Conservation (phyloP, 2,329 filamentous ascomycete genomes). For the Beauveria sp. region DNA sequence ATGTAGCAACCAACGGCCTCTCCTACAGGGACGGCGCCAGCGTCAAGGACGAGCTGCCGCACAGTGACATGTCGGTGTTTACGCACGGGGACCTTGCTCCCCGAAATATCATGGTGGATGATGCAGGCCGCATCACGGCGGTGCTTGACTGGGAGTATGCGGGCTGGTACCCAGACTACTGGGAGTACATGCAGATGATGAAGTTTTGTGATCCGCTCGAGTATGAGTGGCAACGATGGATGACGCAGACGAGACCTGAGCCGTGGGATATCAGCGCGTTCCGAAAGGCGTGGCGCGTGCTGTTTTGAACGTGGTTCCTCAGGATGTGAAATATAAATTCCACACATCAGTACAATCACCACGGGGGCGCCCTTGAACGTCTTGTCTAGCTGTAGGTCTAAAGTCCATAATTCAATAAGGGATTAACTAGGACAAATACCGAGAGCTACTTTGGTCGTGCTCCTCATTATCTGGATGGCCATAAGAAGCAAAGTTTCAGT, state of each 20-base stretch:
- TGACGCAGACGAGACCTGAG: constrained; percentile 10
- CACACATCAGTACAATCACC: too few species aligned
- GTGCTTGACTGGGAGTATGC: constrained; percentile 16
- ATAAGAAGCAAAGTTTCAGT: too few species aligned
- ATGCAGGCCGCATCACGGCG: constrained; percentile 12
- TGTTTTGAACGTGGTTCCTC: not conserved
- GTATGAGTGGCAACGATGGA: constrained; percentile 13
- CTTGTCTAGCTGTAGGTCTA: too few species aligned
- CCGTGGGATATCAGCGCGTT: constrained; percentile 13
- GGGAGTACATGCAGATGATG: constrained; percentile 13
- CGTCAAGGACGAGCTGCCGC: constrained; percentile 2
- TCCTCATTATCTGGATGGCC: too few species aligned
- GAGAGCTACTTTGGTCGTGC: too few species aligned
- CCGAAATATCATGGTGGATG: constrained; percentile 16
- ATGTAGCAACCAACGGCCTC: constrained; percentile 12
- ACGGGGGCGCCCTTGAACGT: too few species aligned
- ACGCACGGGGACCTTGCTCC: constrained; percentile 16
- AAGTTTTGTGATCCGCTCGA: constrained; percentile 9
- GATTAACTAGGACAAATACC: too few species aligned
- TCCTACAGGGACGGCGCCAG: constrained; percentile 11
- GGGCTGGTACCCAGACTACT: constrained; percentile 12
- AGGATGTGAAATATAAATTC: not conserved
- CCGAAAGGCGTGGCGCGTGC: constrained; percentile 3
- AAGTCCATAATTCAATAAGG: too few species aligned
- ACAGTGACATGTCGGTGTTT: constrained; percentile 12